phyloP scores from a whole-genome alignment of 2,329 filamentous ascomycete species.

The Cercospora sp. region DNA sequence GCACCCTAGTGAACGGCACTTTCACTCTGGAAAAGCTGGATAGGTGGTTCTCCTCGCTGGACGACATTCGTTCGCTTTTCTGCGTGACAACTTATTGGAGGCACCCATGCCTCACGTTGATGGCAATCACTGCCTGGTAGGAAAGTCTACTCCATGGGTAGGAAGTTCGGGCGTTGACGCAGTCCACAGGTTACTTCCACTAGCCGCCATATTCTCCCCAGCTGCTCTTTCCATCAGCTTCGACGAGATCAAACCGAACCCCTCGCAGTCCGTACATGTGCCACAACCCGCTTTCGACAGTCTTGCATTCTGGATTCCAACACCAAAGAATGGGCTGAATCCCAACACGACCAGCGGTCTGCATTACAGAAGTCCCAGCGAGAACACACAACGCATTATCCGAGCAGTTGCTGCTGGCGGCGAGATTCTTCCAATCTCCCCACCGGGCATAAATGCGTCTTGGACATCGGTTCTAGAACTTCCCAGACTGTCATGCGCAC shows the following conservation, averaged over 20 bases:
- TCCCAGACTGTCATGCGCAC: neutral
- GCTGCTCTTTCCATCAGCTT: neutral
- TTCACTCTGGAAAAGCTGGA: neutral
- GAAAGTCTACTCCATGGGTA: too few species aligned
- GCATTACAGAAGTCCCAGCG: neutral
- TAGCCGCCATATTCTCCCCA: neutral
- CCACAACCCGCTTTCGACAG: neutral
- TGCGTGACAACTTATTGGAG: neutral
- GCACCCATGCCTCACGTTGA: neutral
- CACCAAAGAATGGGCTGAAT: neutral
- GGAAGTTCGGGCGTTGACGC: too few species aligned
- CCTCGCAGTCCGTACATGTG: neutral
- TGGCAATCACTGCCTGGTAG: neutral
- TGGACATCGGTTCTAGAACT: neutral
- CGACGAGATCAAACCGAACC: neutral
- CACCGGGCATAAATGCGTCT: neutral
- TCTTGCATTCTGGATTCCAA: neutral
- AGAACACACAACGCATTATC: neutral
- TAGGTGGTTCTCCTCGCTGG: neutral
- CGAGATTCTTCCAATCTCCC: neutral
- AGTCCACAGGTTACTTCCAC: neutral
- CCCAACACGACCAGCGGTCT: neutral
- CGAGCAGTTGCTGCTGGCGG: neutral
- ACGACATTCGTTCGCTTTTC: neutral
- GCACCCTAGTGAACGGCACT: neutral